These are phyloP conservation scores for Aspergillus brunneoviolaceus DNA, from an alignment of 2,329 filamentous ascomycete genomes.

Conservation along the genomic window DNA sequence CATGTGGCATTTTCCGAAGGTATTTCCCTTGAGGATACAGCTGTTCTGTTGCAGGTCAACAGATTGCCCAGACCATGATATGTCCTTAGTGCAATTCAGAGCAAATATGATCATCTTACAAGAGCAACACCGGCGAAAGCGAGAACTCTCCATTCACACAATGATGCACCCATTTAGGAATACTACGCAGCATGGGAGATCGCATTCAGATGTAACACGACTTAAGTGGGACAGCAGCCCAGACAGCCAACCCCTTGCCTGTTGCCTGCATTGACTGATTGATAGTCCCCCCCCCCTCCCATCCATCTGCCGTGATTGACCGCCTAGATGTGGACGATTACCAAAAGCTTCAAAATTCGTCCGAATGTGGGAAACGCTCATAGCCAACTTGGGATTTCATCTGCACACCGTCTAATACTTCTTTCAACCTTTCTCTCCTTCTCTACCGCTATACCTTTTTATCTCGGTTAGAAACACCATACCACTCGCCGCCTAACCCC, in stretches of 20 bases:
- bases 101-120: background rate
- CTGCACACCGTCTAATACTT: background rate
- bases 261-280: background rate
- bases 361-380: background rate
- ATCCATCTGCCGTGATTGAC: constrained; percentile 1
- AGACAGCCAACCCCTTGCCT: background rate
- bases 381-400: background rate
- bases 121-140: background rate
- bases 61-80: background rate
- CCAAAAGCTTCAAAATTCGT: constrained; percentile 1
- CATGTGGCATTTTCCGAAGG: background rate
- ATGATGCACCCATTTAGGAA: no score
- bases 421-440: background rate
- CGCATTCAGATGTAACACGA: background rate
- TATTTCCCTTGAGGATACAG: background rate
- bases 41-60: background rate
- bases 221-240: background rate
- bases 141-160: background rate
- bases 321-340: background rate
- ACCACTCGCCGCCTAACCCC: background rate
- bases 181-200: background rate
- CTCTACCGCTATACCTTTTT: background rate
- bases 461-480: background rate
- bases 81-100: background rate
- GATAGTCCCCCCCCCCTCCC: background rate